These are phyloP conservation scores for Blastobotrys arbuscula DNA, from an alignment of 1,139 yeast genomes.

Conservation along the genomic window DNA sequence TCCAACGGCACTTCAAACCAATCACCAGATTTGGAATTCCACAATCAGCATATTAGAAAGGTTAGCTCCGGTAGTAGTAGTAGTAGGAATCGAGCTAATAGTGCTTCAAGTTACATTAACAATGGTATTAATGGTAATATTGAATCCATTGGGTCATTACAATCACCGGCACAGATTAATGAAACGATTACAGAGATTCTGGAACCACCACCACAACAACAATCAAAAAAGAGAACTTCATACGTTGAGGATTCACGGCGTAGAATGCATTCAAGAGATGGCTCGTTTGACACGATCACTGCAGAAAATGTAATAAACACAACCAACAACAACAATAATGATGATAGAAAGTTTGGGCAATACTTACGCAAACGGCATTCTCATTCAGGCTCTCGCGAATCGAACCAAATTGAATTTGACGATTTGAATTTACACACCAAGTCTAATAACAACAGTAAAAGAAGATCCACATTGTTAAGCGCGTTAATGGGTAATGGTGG, in stretches of 20 bases:
- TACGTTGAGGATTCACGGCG: slow-evolving; percentile 13
- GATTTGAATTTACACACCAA: slow-evolving; percentile 2
- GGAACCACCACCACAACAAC: neutral
- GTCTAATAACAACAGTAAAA: slow-evolving; percentile 1
- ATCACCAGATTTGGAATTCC: slow-evolving; percentile 6
- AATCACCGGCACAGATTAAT: neutral
- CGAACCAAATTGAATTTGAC: slow-evolving; percentile 7
- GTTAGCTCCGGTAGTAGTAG: neutral
- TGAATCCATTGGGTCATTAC: neutral
- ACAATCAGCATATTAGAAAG: neutral
- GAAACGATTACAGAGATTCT: neutral
- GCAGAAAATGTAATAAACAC: slow-evolving; percentile 5
- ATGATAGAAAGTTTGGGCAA: slow-evolving; percentile 1
- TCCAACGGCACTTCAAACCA: slow-evolving; percentile 1
- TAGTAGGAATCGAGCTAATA: neutral
- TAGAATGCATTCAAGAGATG: slow-evolving; percentile 19
- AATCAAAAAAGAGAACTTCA: slow-evolving; percentile 6
- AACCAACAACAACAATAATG: slow-evolving; percentile 4
- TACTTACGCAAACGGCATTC: slow-evolving; percentile 11
- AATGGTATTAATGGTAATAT: neutral
- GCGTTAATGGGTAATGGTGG: slow-evolving; percentile 16
- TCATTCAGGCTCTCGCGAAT: slow-evolving; percentile 10
- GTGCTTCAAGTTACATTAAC: neutral
- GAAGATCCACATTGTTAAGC: slow-evolving; percentile 14
- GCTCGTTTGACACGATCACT: slow-evolving; percentile 21